Evolutionary conservation across 345 rosid genomes (phyloP).

Genomic region (Lenwebbia sp.): DNA sequence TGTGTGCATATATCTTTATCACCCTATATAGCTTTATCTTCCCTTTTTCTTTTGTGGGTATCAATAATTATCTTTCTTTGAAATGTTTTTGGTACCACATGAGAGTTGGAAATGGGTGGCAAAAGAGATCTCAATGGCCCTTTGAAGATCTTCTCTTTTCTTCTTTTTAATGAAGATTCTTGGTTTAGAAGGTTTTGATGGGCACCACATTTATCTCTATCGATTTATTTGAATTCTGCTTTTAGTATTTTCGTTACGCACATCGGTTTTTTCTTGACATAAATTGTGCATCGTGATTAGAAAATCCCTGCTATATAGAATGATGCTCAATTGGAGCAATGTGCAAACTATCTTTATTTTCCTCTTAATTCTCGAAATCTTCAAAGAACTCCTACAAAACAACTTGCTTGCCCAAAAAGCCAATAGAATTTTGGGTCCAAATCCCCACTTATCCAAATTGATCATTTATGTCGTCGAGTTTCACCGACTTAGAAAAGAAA

Average conservation of each 20-base stretch:
- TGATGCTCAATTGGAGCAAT: background rate
- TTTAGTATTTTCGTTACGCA: background rate
- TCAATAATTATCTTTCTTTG: background rate
- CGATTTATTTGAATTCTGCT: background rate
- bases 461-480: background rate
- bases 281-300: rapidly evolving
- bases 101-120: background rate
- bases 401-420: background rate
- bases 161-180: background rate
- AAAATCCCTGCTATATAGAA: too few relatives aligned
- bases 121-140: background rate
- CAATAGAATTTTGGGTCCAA: background rate
- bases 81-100: background rate
- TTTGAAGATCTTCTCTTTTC: background rate
- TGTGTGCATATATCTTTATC: background rate
- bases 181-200: background rate
- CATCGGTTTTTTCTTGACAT: background rate
- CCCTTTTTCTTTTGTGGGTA: background rate
- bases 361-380: background rate
- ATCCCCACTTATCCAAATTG: background rate
- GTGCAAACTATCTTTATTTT: background rate
- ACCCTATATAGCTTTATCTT: background rate
- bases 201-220: background rate
- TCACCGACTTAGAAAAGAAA: background rate
- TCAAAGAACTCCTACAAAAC: background rate